These are phyloP conservation scores for Cucumis sativus DNA, from an alignment of 306 rosid genomes.

Conservation along the genomic window Cucumber_9930_V3 NC_026657.2:9087501-9088000, in stretches of 20 bases:
- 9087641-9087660: background rate
- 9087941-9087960: background rate
- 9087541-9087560: background rate
- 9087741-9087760: constrained; percentile 84
- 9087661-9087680: background rate
- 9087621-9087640: background rate
- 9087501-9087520: background rate
- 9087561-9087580: background rate
- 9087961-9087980: background rate
- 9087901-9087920: background rate
- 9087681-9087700: background rate
- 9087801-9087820: background rate
- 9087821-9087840: background rate
- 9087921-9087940: background rate
- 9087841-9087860: background rate
- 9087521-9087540: background rate
- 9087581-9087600: background rate
- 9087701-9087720: constrained; percentile 72
- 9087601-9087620: background rate
- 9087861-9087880: constrained; percentile 3
- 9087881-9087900: background rate
- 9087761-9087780: constrained; percentile 93
- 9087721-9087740: constrained; percentile 81
- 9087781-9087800: constrained; percentile 16
- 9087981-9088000: too few relatives aligned